Evolutionary conservation across 305 asterid genomes (phyloP).

Genomic region (Salvia sclarea): DNA sequence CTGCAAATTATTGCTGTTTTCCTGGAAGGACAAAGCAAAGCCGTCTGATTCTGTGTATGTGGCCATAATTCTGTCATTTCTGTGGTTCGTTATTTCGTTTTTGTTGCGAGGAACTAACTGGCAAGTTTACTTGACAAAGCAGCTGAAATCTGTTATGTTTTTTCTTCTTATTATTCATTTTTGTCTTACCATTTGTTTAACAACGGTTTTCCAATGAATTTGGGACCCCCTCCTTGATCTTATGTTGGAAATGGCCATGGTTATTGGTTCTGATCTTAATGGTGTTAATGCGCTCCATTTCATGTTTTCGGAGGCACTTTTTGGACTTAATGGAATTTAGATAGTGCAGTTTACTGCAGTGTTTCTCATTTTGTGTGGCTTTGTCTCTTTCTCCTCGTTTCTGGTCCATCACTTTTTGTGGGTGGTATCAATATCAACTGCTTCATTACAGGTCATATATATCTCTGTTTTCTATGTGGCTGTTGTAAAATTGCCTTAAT

Average conservation of each 20-base stretch:
- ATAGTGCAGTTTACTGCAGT: constrained; percentile 13
- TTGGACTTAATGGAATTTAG: constrained; percentile 6
- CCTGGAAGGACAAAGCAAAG: background rate
- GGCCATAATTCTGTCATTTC: constrained; percentile 24
- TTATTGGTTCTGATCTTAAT: constrained; percentile 13
- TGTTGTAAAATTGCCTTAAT: background rate
- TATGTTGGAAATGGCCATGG: constrained; percentile 8
- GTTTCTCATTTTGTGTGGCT: background rate
- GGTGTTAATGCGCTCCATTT: constrained; percentile 4
- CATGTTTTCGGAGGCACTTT: background rate
- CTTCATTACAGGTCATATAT: background rate
- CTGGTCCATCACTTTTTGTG: constrained; percentile 5
- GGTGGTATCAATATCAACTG: constrained; percentile 17
- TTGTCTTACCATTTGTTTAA: background rate
- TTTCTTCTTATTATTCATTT: background rate
- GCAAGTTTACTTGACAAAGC: background rate
- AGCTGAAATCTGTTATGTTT: background rate
- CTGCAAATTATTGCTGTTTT: constrained; percentile 19
- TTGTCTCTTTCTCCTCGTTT: constrained; percentile 7
- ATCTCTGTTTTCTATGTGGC: constrained; percentile 12
- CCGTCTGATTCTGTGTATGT: constrained; percentile 5
- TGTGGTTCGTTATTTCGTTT: constrained; percentile 9
- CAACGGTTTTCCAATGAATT: background rate
- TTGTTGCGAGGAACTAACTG: background rate
- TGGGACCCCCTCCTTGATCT: constrained; percentile 10